Base-by-base conservation (phyloP, 73 alveolate species). In the Tetrahymena thermophila region DNA sequence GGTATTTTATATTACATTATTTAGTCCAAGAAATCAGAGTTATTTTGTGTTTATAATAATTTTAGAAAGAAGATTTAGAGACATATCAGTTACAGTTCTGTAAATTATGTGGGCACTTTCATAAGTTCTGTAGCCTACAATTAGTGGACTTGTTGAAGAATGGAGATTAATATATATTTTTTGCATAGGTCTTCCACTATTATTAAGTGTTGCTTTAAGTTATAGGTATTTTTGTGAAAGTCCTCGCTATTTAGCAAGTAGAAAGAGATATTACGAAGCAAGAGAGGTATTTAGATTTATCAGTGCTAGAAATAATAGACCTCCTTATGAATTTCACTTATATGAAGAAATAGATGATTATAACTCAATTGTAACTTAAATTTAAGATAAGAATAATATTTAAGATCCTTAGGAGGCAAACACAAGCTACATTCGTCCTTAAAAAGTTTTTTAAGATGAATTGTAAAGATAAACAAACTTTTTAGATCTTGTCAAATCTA, bases 251-350 rank as follows among this genome's bases (percentile, higher is more conserved):
- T 40, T 95, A 21, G 95, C 95, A 17, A 85, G 94, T 14, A 95
- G 55, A 89, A 55, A 89, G 17, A 42, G 94, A 95, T 95, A 85
- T 55, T 89, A 95, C 28, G 97, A 85, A 85, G 93, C 95, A 16
- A 43, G 97, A 50, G 83, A 37, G 42, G 97, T 95, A 34, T 95
- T 95, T 50, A 95, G 95, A 95, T 89, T 35, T 34, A 95, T 95
- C 44, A 95, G 97, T 38, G 44, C 94, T 4, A 85, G 71, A 35
- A 95, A 95, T 93, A 95, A 89, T 55, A 85, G 97, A 55, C 38
- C 94, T 50, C 97, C 97, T 23, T 95, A 85, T 95, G 97, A 95
- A 55, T 95, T 89, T 35, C 93, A 95, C 85, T 95, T 95, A 17
- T 35, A 85, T 35, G 97, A 95, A 55, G 97, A 95, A 89, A 43